Evolutionary conservation across 75 land plant species (phyloP).

Genomic region (Ceratopteris richardii): DNA sequence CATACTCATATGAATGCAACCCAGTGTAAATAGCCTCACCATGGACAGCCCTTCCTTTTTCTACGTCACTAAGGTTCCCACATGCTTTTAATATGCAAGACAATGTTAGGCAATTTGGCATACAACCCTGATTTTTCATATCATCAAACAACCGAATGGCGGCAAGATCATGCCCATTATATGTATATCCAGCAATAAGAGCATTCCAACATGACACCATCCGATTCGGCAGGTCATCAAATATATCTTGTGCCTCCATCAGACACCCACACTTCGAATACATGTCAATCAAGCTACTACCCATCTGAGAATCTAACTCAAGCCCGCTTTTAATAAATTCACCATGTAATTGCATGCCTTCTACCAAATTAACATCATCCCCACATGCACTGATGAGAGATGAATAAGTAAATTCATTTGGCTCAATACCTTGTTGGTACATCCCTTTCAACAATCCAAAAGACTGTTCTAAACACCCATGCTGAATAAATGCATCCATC

Average conservation of each 20-base stretch:
- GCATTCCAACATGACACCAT: constrained; percentile 6
- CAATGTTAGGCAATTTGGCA: constrained; percentile 4
- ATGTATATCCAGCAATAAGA: constrained; percentile 12
- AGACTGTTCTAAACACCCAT: constrained; percentile 7
- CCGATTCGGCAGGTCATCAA: constrained; percentile 5
- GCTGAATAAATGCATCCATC: constrained; percentile 27
- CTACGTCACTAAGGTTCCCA: background rate
- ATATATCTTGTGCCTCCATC: constrained; percentile 5
- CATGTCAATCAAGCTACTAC: constrained; percentile 2
- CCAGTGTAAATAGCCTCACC: background rate
- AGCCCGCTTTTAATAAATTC: constrained; percentile 7
- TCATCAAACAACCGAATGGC: background rate
- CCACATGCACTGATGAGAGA: constrained; percentile 2
- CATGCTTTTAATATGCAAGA: constrained; percentile 10
- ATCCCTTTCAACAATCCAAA: constrained; percentile 2
- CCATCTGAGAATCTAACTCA: background rate
- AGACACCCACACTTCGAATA: constrained; percentile 14
- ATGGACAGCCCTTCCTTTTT: constrained; percentile 8
- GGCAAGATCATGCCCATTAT: constrained; percentile 5
- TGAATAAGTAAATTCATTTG: background rate
- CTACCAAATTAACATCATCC: background rate
- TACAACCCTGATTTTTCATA: constrained; percentile 9
- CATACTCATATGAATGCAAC: constrained; percentile 7
- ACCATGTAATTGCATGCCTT: constrained; percentile 10
- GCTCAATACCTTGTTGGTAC: background rate